Base-by-base conservation (phyloP, 163 green algal genomes). In the Chloromonas sp. region DNA sequence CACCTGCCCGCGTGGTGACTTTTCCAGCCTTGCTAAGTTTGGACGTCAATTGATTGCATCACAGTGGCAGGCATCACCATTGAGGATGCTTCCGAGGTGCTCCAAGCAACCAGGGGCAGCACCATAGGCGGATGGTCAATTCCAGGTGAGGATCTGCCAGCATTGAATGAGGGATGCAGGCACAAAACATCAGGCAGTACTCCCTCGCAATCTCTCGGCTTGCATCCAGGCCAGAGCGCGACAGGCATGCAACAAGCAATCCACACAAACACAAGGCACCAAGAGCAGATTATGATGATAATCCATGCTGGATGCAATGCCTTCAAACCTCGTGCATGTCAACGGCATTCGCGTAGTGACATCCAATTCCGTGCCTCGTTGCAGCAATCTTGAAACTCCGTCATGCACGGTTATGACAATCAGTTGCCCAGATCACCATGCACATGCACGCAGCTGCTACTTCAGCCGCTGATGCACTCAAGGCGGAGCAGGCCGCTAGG, bases 351-450 rank as follows among this genome's bases (percentile, higher is more conserved):
- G 36, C 36, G 36, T 36, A 36, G 36, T 36, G 36, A 36, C 36
- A 36, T 36, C 36, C 36, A 36, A 36, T 36, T 36, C 36, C 36
- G 36, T 36, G 36, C 36, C 36, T 36, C 36, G 36, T 36, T 36
- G 36, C 36, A 36, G 36, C 36, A 36, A 36, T 36, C 36, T 36
- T 36, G 36, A 36, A 3, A n/a, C 14, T 36, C 83, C 84, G 87
- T 87, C 57, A 85, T 87, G 0, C n/a, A 84, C 13, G 90, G 89
- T 15, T 93, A 88, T 15, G 85, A 89, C 13, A 62, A 74, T 2
- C 90, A 95, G 81, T 5, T n/a, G 36, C n/a, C 1, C 3, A 57
- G 0, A 74, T 58, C 14, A 60, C 81, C 13, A 80, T 84, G 1
- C 79, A 13, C 60, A 36, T 74, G 66, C 66, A 11, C 11, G 66